These are phyloP conservation scores for Daedaleopsis sinensis DNA, from an alignment of 768 basidiomycete genomes.

Conservation along the genomic window DNA sequence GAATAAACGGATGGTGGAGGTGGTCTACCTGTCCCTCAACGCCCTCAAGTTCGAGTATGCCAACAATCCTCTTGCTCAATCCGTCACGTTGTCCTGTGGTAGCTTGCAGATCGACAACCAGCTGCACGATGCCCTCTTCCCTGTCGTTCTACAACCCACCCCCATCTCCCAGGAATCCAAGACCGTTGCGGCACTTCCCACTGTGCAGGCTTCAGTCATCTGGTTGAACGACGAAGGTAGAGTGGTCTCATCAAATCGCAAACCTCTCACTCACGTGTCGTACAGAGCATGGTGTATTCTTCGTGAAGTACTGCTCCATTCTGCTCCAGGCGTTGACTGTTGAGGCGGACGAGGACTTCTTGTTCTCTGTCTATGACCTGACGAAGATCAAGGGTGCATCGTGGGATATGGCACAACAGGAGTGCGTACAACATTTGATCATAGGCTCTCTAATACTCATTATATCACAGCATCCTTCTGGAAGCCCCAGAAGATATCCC, in stretches of 20 bases:
- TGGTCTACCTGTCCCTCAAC: slow-evolving; percentile 83
- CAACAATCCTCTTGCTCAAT: slow-evolving; percentile 76
- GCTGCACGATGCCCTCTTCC: slow-evolving; percentile 92
- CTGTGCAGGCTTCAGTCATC: slow-evolving; percentile 84
- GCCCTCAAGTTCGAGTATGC: slow-evolving; percentile 84
- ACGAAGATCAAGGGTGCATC: slow-evolving; percentile 89
- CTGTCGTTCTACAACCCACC: slow-evolving; percentile 93
- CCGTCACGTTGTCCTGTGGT: slow-evolving; percentile 80
- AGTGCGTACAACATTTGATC: slow-evolving; percentile 51
- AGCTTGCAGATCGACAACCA: slow-evolving; percentile 96
- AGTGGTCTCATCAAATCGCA: slow-evolving; percentile 1
- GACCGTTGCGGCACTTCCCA: slow-evolving; percentile 82
- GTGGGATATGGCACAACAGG: slow-evolving; percentile 78
- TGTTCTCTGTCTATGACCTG: slow-evolving; percentile 91
- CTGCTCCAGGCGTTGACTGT: slow-evolving; percentile 93
- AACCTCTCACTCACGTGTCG: neutral
- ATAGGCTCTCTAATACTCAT: slow-evolving; percentile 2
- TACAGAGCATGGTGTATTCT: slow-evolving; percentile 95
- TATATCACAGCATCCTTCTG: slow-evolving; percentile 63
- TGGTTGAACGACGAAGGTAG: slow-evolving; percentile 93
- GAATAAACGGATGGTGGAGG: slow-evolving; percentile 85
- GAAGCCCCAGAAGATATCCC: slow-evolving; percentile 66
- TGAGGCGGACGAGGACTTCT: slow-evolving; percentile 95
- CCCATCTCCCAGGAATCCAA: slow-evolving; percentile 77
- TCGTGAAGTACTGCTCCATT: slow-evolving; percentile 96